Conservation (phyloP, 2,329 filamentous ascomycete species). For the Thielaviopsis euricoi region DNA sequence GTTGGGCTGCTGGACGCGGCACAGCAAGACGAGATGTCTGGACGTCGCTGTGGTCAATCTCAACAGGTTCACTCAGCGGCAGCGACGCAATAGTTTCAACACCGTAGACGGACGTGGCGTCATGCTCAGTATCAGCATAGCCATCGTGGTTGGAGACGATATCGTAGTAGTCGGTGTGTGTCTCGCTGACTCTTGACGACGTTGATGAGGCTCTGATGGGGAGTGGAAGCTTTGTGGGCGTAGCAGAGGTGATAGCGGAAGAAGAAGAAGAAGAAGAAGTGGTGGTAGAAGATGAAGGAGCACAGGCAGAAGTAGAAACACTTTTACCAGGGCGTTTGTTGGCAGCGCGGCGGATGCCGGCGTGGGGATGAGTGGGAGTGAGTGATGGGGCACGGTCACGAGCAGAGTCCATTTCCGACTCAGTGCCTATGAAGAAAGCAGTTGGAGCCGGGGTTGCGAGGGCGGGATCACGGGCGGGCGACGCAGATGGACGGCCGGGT, state of each 20-base stretch:
- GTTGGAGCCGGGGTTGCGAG: constrained; percentile 27
- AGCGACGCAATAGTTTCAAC: constrained; percentile 3
- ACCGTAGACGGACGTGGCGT: not conserved
- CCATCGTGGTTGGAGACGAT: not conserved
- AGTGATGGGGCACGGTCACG: not conserved
- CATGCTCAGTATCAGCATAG: not conserved
- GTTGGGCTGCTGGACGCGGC: not conserved
- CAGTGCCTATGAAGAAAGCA: constrained; percentile 24
- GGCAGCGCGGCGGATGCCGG: not conserved
- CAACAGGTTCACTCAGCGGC: constrained; percentile 1
- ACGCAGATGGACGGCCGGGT: too few relatives aligned
- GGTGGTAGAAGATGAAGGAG: too few relatives aligned
- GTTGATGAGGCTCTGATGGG: too few relatives aligned
- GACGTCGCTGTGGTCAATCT: constrained; percentile 4
- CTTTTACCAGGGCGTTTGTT: not conserved
- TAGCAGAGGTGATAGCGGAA: too few relatives aligned
- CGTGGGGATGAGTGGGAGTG: not conserved
- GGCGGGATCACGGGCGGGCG: constrained; percentile 12
- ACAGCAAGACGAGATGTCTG: not conserved
- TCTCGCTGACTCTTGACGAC: too few relatives aligned
- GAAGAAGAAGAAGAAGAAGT: too few relatives aligned
- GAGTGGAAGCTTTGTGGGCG: too few relatives aligned
- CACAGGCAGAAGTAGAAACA: not conserved
- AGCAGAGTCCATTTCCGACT: constrained; percentile 5
- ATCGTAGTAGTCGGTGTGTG: not conserved